These are phyloP conservation scores for Podospora anserina DNA, from an alignment of 495 filamentous ascomycete species.

Conservation along the genomic window DNA sequence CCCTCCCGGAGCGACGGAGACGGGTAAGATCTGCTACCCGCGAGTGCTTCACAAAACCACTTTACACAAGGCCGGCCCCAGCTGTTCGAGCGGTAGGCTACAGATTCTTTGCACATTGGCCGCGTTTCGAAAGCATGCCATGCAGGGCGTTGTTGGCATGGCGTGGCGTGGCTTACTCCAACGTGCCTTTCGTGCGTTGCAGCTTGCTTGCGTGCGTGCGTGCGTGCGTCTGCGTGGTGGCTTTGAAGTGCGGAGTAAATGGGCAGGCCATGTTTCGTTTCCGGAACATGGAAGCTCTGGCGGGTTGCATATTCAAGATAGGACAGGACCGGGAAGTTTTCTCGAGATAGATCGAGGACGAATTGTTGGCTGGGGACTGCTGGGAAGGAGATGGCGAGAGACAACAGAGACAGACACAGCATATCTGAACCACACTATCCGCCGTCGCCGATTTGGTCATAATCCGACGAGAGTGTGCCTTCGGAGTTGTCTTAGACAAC, in stretches of 20 bases:
- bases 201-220: neutral
- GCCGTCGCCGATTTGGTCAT: neutral
- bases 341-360: neutral
- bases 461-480: neutral
- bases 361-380: neutral
- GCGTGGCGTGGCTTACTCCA: neutral
- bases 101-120: neutral
- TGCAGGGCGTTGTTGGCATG: conserved; percentile 5
- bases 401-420: neutral
- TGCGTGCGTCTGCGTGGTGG: neutral
- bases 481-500: conserved; percentile 9
- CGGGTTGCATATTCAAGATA: neutral
- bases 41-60: neutral
- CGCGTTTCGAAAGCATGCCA: neutral
- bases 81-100: neutral
- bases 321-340: neutral
- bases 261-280: neutral
- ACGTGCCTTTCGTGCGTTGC: neutral
- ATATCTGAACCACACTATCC: conserved; percentile 4
- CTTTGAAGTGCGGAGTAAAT: neutral
- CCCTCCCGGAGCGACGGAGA: neutral
- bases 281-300: neutral
- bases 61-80: neutral
- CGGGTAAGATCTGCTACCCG: conserved; percentile 12
- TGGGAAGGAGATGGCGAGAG: conserved; percentile 1